Base-by-base conservation (phyloP, 1,139 yeast species). In the Pichia sp. region DNA sequence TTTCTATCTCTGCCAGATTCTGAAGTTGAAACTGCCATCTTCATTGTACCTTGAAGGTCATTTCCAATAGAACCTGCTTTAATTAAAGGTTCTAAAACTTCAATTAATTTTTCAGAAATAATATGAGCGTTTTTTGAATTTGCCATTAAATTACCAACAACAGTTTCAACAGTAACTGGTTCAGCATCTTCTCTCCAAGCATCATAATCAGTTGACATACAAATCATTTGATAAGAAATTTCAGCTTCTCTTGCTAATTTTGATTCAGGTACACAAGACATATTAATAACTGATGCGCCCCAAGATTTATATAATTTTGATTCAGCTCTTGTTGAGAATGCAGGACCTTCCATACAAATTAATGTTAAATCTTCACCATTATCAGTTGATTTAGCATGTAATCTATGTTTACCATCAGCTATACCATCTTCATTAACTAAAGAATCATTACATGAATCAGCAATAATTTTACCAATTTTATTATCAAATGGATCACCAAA, bases 281-380 rank as follows among this genome's bases (percentile, higher is more conserved):
- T 92, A 69, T 92, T 92, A 65, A 94, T 92, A 43, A 92, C 95
- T 33, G 87, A 78, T 9, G 97, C 98, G 48, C 96, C 96, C 83
- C 95, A 85, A 35, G 83, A 68, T 60, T 89, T 76, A 70, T 92
- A 94, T 64, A 92, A 67, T 63, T 76, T 78, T 22, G 96, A 87
- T 68, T 92, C 99, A n/a, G 98, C 97, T 53, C 98, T 77, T 16
- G 98, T 92, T 40, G 95, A 83, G 67, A 92, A 92, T 47, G 94
- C 96, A 3, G 99, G 99, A 35, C 99, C 99, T 67, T 92, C 99
- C 98, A 92, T 92, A 68, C 98, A 92, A 51, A 94, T 75, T 39
- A 94, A 78, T 3, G 95, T 84, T 51, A 86, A 69, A 59, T 90
- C 97, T 46, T 80, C 82, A 42, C 68, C 70, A 52, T 74, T n/a